Conservation (phyloP, 106 monocot species). For the Dendrobium chrysotoxum region DNA sequence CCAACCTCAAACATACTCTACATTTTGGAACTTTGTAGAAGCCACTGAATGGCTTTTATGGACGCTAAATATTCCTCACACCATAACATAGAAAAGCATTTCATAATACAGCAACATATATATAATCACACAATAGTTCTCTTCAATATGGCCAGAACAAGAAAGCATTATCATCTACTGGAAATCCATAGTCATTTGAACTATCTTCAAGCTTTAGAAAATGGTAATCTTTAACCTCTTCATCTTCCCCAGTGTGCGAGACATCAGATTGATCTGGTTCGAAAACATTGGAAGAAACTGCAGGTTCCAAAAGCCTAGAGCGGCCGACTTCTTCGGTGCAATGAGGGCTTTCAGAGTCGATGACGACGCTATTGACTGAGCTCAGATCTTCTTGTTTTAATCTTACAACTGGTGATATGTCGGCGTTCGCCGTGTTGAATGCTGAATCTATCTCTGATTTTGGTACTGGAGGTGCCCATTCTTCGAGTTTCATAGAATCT, state of each 20-base stretch:
- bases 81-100: not conserved
- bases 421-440: not conserved
- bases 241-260: slow-evolving; percentile 20
- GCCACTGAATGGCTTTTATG: not conserved
- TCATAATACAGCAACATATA: not conserved
- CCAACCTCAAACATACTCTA: not conserved
- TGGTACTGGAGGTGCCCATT: not conserved
- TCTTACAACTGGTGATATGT: not conserved
- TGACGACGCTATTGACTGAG: slow-evolving; percentile 22
- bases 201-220: slow-evolving; percentile 20
- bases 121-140: slow-evolving; percentile 1
- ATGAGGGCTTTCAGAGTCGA: slow-evolving; percentile 22
- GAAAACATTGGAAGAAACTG: slow-evolving; percentile 26
- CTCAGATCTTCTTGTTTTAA: slow-evolving; percentile 34
- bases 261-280: slow-evolving; percentile 19
- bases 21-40: not conserved
- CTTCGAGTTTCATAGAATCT: not conserved
- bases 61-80: not conserved
- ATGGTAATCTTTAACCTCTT: slow-evolving; percentile 16
- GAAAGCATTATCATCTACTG: slow-evolving; percentile 26
- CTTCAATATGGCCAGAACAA: slow-evolving; percentile 31
- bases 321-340: not conserved
- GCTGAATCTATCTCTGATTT: not conserved
- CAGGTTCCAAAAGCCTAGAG: not conserved
- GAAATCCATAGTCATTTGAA: slow-evolving; percentile 13